phyloP scores from a whole-genome alignment of 2,329 filamentous ascomycete species.

The Rhynchosporium graminicola region DNA sequence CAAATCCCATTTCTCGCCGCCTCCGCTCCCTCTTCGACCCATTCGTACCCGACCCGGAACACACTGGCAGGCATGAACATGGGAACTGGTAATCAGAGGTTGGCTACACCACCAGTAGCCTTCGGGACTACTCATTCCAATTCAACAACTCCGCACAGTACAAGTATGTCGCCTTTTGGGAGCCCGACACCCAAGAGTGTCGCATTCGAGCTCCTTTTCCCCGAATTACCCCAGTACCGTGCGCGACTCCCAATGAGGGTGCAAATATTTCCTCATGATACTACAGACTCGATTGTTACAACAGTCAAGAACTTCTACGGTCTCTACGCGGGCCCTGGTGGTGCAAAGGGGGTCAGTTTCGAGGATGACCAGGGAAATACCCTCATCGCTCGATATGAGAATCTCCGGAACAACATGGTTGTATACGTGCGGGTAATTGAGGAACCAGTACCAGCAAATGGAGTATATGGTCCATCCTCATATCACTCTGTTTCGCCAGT shows the following conservation, averaged over 20 bases:
- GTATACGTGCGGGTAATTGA: slow-evolving; percentile 89
- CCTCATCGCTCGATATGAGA: slow-evolving; percentile 94
- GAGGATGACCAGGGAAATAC: slow-evolving; percentile 88
- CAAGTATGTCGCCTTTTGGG: slow-evolving; percentile 38
- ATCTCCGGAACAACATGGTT: slow-evolving; percentile 88
- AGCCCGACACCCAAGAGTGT: slow-evolving; percentile 65
- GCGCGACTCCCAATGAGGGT: slow-evolving; percentile 82
- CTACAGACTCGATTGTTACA: slow-evolving; percentile 94
- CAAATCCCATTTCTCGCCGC: slow-evolving; percentile 33
- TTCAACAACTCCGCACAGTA: slow-evolving; percentile 33
- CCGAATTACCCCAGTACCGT: slow-evolving; percentile 65
- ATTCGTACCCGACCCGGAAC: slow-evolving; percentile 36
- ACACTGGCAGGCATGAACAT: slow-evolving; percentile 36
- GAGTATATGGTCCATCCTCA: slow-evolving; percentile 53
- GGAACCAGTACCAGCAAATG: slow-evolving; percentile 50
- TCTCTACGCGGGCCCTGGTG: slow-evolving; percentile 73
- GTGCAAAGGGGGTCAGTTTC: slow-evolving; percentile 85
- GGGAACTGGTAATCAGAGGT: slow-evolving; percentile 32
- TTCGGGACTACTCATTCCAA: slow-evolving; percentile 32
- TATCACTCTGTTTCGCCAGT: slow-evolving; percentile 55
- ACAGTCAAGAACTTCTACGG: slow-evolving; percentile 99
- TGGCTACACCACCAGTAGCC: slow-evolving; percentile 37
- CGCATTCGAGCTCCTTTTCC: slow-evolving; percentile 75
- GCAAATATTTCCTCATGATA: slow-evolving; percentile 93
- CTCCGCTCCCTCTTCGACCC: slow-evolving; percentile 29